Evolutionary conservation across 805 yeast genomes (phyloP), one percentile per base, ranked within the genome.

Genomic region (Lipomyces sp.): DNA sequence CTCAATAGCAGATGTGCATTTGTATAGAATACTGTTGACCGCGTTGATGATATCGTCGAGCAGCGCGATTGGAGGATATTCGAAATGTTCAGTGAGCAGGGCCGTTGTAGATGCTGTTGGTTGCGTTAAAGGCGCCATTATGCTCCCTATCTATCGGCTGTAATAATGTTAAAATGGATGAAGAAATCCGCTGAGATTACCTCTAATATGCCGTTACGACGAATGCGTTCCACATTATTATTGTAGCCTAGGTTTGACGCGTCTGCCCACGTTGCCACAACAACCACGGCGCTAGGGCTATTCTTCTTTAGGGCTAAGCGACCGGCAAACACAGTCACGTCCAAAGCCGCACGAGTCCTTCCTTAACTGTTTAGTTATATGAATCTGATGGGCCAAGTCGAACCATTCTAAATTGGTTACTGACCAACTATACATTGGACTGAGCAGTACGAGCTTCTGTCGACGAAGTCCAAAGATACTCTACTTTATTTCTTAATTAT

Each of bases 1-100:
- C 75, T 90, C 96, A 78, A 93, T 83, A 1, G 91, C 96, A 57
- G 84, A 85, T 0, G 93, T 87, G 74, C 97, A 90, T 71, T 88
- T 87, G 78, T 90, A 89, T 87, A 92, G 84, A 34, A 91, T 85
- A 60, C 87, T 92, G 74, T 92, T 92, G 32, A 91, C 95, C 0
- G 92, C 90, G 76, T 92, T 92, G 72, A 92, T 90, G 11, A 93
- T 88, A 73, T 91, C 97, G 73, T 93, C 98, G 4, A 93, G 83
- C 13, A 92, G 79, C 0, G 93, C 85, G 8, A 92, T 83, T 0
- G 97, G 97, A 6, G 95, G 90, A 73, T 85, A 90, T 45, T 90
- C 97, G 45, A 93, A 79, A 75, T 92, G 97, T 77, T 92, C 97
- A 0, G 97, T 90, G 60, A 93, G 80, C 18, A 92, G 72, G 54